Base-by-base conservation (phyloP, 1,284 basidiomycete genomes). In the Coniferiporia weirii region DNA sequence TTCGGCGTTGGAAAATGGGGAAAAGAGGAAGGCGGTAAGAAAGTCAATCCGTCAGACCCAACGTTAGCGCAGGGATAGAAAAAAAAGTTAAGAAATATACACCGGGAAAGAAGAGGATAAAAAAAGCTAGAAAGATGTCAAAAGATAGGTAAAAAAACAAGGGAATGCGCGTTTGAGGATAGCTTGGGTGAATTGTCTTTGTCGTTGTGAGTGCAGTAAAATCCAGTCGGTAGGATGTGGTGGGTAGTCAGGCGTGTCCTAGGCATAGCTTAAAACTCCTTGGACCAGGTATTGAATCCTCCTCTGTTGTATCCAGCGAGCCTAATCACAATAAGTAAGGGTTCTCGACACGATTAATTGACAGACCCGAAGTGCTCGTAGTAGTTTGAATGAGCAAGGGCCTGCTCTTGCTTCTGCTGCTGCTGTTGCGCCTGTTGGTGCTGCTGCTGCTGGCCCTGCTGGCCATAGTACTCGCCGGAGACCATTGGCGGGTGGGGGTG, bases 401-500 rank as follows among this genome's bases (percentile, higher is more conserved):
- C n/a, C 56, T 60, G 54, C 54, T 64, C 55, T 19, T 56, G 60
- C 47, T 59, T 57, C 49, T 60, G 44, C 51, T 57, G 51, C 38
- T 52, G 34, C 17, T n/a, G n/a, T n/a, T 44, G 44, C 56, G 20
- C 15, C 47, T 71, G 55, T 65, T 66, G 59, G 66, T 65, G 68
- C 68, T 71, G 52, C 68, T 71, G 52, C 61, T 64, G 64, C 64
- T 64, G 68, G 68, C 57, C 47, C 45, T 54, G 58, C 9, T 19
- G 43, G 17, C 54, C 43, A 50, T 36, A 44, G 45, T 38, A 67
- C 61, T 70, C 66, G 54, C 62, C 51, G 32, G 73, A 68, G 38
- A 73, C 60, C 73, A 74, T 74, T 34, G 71, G 74, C 45, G 73
- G 77, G 59, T 73, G 74, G 40, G 73, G 77, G 60, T 73, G 72